These are phyloP conservation scores for Neofusicoccum sp. DNA, from an alignment of 2,329 filamentous ascomycete species.

Conservation along the genomic window DNA sequence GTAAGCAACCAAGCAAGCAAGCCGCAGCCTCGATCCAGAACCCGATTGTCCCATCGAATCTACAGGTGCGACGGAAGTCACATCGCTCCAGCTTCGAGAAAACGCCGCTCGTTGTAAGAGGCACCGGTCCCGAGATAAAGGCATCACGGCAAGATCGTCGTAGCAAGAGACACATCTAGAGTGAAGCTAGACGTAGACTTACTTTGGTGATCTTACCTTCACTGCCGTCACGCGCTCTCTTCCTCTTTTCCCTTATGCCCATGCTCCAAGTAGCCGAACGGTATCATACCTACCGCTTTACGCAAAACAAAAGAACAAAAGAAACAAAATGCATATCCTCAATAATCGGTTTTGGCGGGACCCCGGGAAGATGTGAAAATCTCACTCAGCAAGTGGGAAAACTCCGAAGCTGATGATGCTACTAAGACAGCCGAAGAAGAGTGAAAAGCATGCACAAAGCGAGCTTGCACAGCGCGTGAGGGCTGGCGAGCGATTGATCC, in stretches of 20 bases:
- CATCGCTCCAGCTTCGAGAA: no score
- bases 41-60: no score
- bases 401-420: conserved; percentile 1
- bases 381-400: neutral
- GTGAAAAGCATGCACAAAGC: neutral
- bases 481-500: neutral
- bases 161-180: conserved; percentile 12
- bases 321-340: neutral
- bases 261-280: neutral
- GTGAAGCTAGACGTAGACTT: conserved; percentile 2
- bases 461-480: neutral
- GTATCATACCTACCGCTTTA: conserved; percentile 4
- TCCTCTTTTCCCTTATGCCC: neutral
- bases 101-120: no score
- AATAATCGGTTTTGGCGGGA: neutral
- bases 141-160: conserved; percentile 4
- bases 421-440: neutral
- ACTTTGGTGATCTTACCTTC: conserved; percentile 12
- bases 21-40: no score
- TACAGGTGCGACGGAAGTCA: no score
- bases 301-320: neutral
- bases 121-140: no score
- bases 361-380: neutral
- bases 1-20: no score
- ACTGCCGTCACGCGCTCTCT: neutral